phyloP scores from a whole-genome alignment of 495 filamentous ascomycete species.

The Penicillium chermesinum region DNA sequence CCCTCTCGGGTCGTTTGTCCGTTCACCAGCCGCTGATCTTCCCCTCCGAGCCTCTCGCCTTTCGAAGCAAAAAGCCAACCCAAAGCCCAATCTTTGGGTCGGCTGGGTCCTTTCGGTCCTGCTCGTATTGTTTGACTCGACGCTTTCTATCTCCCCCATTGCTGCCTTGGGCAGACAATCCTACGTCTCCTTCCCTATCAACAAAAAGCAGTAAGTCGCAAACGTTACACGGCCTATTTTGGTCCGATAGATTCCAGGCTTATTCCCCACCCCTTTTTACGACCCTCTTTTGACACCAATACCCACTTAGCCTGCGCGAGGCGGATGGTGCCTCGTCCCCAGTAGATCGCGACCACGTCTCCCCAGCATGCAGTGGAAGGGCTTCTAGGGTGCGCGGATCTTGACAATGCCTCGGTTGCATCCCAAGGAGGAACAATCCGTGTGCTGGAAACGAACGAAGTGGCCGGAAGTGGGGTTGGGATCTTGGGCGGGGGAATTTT shows the following conservation, averaged over 20 bases:
- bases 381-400: not conserved
- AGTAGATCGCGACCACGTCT: conserved; percentile 4
- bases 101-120: too few relatives aligned
- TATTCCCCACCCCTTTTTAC: conserved; percentile 1
- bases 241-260: conserved; percentile 10
- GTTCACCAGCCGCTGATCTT: conserved; percentile 11
- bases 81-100: too few relatives aligned
- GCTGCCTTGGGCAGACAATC: too few relatives aligned
- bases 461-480: conserved; percentile 29
- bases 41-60: conserved; percentile 17
- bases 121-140: too few relatives aligned
- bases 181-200: too few relatives aligned
- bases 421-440: not conserved
- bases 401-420: not conserved
- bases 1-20: conserved; percentile 1
- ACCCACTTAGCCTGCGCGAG: not conserved
- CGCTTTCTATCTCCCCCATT: not conserved
- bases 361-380: not conserved
- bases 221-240: conserved; percentile 17
- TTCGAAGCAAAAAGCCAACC: not conserved
- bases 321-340: not conserved
- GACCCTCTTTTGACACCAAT: not conserved
- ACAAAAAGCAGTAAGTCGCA: too few relatives aligned
- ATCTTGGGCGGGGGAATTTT: conserved; percentile 34
- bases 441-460: not conserved